Base-by-base conservation (phyloP, 164 flowering plant genomes). In the Akebia trifoliata region DNA sequence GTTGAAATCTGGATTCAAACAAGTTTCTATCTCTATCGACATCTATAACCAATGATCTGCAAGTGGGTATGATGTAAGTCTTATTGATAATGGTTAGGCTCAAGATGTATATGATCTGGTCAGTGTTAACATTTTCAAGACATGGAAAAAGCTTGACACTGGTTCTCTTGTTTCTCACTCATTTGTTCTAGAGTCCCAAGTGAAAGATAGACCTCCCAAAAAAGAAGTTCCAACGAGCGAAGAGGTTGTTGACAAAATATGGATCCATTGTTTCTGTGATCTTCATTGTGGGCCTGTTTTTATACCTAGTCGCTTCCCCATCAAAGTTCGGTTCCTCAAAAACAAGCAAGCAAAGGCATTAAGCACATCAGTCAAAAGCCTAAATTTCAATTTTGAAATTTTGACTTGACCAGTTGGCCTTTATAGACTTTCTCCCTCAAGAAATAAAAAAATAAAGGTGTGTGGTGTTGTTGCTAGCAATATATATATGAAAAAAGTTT, bases 141-240 rank as follows among this genome's bases (percentile, higher is more conserved):
- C 90, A 50, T 93, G 97, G 97, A 96, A 93, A 63, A 81, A 83
- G 69, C 91, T 93, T 57, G 96, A 93, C 81, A 93, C 97, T n/a
- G 97, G 96, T 8, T 74, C 80, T 60, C 22, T 65, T 64, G 72
- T 86, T 24, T 82, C 96, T 18, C 97, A 90, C 65, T 68, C 92
- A 15, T 86, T 85, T 76, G 86, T 81, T 50, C 57, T 93, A 73
- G 96, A 87, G 68, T 80, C 86, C 49, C 81, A 76, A 61, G 68
- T 63, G 34, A 77, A 81, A 5, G 99, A 90, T 18, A 81, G 79
- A 69, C 62, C 85, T 60, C n/a, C 83, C 89, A 12, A 93, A 80
- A 76, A 80, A 84, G 68, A 84, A 84, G 74, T 69, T 90, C 64
- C 87, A 90, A 24, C 76, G 62, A 85, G 99, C 87, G 79, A 96